Percentiles rank a stretch among this genome's conserved stretches.
These are phyloP conservation scores for Kernera saxatilis DNA, from an alignment of 345 rosid species.

Conservation along the genomic window DNA sequence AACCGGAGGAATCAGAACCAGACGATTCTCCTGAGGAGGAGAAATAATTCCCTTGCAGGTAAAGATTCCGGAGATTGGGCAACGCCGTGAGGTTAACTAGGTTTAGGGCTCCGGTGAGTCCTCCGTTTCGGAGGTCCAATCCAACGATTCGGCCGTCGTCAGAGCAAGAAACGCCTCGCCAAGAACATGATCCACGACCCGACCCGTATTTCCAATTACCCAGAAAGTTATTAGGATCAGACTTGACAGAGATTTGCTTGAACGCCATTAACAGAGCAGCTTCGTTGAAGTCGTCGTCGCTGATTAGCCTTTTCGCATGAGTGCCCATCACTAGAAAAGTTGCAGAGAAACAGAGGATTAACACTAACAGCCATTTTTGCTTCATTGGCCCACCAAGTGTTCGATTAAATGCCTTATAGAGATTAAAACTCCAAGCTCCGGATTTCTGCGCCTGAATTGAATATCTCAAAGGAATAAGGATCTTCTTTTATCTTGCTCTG, in stretches of 20 bases:
- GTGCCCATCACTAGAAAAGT: neutral
- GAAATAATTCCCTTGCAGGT: conserved; percentile 52
- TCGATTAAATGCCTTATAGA: neutral
- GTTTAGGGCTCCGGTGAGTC: conserved; percentile 48
- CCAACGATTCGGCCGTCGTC: conserved; percentile 39
- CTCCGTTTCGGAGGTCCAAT: conserved; percentile 47
- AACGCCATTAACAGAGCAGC: conserved; percentile 43
- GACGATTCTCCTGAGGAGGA: conserved; percentile 45
- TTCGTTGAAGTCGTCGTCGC: conserved; percentile 23
- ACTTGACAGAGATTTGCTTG: conserved; percentile 56
- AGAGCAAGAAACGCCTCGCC: conserved; percentile 78
- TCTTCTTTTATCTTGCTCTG: neutral
- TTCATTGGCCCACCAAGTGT: conserved; percentile 16
- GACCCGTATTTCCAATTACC: conserved; percentile 51
- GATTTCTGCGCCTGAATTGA: neutral
- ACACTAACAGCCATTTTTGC: conserved; percentile 13
- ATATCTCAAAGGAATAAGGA: neutral
- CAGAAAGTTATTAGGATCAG: conserved; percentile 51
- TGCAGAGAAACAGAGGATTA: conserved; percentile 2
- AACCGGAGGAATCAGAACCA: conserved; percentile 21
- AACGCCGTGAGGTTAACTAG: conserved; percentile 52
- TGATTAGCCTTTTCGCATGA: conserved; percentile 11
- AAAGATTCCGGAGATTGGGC: conserved; percentile 44
- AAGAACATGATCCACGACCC: conserved; percentile 39
- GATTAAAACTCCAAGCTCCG: neutral